Conservation (phyloP, 2,329 filamentous ascomycete genomes). For the Stagonosporopsis chrysanthemi region DNA sequence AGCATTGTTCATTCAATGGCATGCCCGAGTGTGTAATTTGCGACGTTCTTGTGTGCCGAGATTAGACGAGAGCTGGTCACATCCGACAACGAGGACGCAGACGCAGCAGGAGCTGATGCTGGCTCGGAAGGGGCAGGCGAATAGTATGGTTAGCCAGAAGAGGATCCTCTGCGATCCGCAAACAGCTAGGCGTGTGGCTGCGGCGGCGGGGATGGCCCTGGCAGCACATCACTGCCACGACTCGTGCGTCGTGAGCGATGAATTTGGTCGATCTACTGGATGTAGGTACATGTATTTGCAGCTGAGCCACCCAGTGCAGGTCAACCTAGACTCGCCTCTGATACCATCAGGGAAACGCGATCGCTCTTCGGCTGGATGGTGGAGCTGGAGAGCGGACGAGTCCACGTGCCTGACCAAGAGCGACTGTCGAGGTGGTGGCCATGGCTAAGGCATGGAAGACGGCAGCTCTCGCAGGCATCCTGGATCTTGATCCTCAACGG, state of each 20-base stretch:
- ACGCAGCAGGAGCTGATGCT: conserved; percentile 11
- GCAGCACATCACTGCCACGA: conserved; percentile 18
- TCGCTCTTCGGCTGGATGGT: not conserved
- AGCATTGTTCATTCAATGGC: not conserved
- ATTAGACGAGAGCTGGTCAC: not conserved
- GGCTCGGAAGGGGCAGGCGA: conserved; percentile 15
- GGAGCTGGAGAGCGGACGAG: not conserved
- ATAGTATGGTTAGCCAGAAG: conserved; percentile 1
- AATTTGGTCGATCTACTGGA: conserved; percentile 18
- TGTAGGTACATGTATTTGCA: conserved; percentile 2
- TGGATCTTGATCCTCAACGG: conserved; percentile 12
- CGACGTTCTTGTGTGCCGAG: not conserved
- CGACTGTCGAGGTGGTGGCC: no score
- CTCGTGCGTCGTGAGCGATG: conserved; percentile 11
- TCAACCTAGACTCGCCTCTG: conserved; percentile 5
- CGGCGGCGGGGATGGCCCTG: conserved; percentile 12
- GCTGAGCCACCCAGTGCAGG: conserved; percentile 3
- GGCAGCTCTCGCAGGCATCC: conserved; percentile 6
- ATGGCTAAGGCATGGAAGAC: not conserved
- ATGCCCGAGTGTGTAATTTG: not conserved
- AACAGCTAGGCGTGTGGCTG: conserved; percentile 1
- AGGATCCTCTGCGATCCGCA: conserved; percentile 7
- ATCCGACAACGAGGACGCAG: conserved; percentile 10
- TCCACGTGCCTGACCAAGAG: no score
- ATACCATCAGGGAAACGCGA: not conserved